Base-by-base conservation (phyloP, 805 yeast genomes). In the Metschnikowia vanudenii region DNA sequence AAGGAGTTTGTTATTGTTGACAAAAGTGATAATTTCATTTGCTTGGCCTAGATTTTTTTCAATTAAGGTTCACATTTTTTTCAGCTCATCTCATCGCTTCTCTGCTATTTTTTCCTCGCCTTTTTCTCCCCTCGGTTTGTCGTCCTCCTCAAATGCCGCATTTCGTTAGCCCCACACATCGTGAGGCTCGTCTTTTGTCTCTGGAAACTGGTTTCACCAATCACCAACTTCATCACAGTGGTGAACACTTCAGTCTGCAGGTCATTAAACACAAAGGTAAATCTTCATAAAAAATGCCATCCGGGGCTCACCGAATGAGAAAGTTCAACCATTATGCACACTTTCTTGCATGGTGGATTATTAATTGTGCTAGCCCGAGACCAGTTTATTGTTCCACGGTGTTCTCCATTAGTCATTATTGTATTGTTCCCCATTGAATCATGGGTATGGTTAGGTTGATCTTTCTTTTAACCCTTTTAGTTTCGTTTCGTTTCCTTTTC, bases 101-200 rank as follows among this genome's bases (percentile, higher is more conserved):
- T 37, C 19, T 4, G 12, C 14, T 36, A 11, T 37, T 37, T 37
- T 12, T 24, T 37, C 24, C 11, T 19, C 26, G 16, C 26, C 11
- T 37, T 24, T 20, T 24, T n/a, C n/a, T 37, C 12, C 19, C 13
- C 39, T 37, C 39, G 28, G 14, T 37, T 37, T 37, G 39, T 22
- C 39, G 39, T n/a, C 31, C 11, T 16, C 30, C 6, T 20, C 39
- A 24, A 37, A 4, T 37, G 31, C 39, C 31, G 39, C 39, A 37
- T 16, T 24, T 16, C 34, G 34, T 38, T 38, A 33, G 34, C 41
- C 34, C 41, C 28, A 28, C 33, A 29, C 41, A 38, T 14, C 22
- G 26, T 29, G 34, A 38, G 41, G 41, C 41, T 28, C 26, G 19
- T 24, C 12, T n/a, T 20, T 14, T 22, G 22, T 12, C 12, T 10